Base-by-base conservation (phyloP, 768 basidiomycete genomes). In the Dioszegia hungarica region DNA sequence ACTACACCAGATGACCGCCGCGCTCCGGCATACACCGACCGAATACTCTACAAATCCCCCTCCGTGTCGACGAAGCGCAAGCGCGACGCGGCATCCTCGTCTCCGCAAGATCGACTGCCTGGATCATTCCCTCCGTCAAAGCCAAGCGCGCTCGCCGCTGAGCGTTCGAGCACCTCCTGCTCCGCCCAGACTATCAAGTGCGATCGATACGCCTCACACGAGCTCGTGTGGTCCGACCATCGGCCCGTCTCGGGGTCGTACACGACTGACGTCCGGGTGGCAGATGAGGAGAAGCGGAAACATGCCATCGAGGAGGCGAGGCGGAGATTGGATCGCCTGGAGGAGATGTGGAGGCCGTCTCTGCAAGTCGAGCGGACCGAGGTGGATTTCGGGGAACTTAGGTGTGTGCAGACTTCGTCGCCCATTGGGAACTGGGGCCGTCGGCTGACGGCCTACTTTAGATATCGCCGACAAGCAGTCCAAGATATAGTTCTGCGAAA, bases 11-110 rank as follows among this genome's bases (percentile, higher is more conserved):
- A 75, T 41, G 61, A 59, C n/a, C 48, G 59, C 24, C 53, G 74
- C 6, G 63, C 63, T 28, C 70, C 74, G 19, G 68, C 72, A 20
- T 75, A 72, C 50, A 75, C 74, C 17, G 74, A 75, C 58, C 54
- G 74, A 11, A 68, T 75, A 20, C 45, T 75, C 0, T 74, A 59
- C 54, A 37, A 46, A 22, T 46, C 39, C 11, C 66, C 62, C 1
- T 2, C 19, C 20, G 9, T 17, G 24, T 19, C 31, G 6, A n/a
- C 40, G 27, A 5, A 15, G 6, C 20, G 8, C 10, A n/a, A 24
- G 43, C 39, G 3, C 14, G 6, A n/a, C 17, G 14, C 39, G 20
- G n/a, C 22, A 14, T n/a, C n/a, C 19, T 2, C 49, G 5, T 22
- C 49, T 2, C 19, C 9, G 8, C 20, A 5, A 22, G 19, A 12